Evolutionary conservation across 257 asterid species (phyloP).

Genomic region (Solanum bulbocastanum): DNA sequence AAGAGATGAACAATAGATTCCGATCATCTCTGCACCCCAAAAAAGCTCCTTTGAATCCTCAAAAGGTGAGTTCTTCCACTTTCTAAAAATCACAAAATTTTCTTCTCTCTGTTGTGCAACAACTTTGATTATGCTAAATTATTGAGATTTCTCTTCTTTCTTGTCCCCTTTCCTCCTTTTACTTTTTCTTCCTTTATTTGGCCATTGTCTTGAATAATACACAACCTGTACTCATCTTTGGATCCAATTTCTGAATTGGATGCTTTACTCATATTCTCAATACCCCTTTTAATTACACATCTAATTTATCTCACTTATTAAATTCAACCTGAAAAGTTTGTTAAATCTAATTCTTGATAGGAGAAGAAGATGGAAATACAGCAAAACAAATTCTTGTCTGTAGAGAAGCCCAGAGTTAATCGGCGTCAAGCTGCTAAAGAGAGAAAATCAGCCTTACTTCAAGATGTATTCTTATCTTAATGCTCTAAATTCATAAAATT

Average conservation of each 20-base stretch:
- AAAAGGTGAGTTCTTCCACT: conserved; percentile 28
- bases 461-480: conserved; percentile 41
- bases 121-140: not conserved
- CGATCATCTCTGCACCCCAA: not conserved
- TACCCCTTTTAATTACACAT: conserved; percentile 4
- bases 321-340: not conserved
- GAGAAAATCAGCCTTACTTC: conserved; percentile 58
- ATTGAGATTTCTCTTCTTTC: not conserved
- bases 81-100: not conserved
- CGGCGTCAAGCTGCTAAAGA: conserved; percentile 41
- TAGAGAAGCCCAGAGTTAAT: conserved; percentile 22
- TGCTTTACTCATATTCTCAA: conserved; percentile 4
- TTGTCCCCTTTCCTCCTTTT: not conserved
- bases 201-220: not conserved
- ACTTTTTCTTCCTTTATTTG: not conserved
- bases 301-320: not conserved
- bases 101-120: not conserved
- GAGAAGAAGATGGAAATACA: conserved; percentile 45
- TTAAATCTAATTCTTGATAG: conserved; percentile 25
- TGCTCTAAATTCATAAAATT: not conserved
- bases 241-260: conserved; percentile 3
- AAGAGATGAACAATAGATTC: conserved; percentile 10
- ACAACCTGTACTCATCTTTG: not conserved
- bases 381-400: conserved; percentile 26
- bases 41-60: conserved; percentile 32